Evolutionary conservation across 2,329 filamentous ascomycete genomes (phyloP).

Genomic region (Graphilbum fragrans): DNA sequence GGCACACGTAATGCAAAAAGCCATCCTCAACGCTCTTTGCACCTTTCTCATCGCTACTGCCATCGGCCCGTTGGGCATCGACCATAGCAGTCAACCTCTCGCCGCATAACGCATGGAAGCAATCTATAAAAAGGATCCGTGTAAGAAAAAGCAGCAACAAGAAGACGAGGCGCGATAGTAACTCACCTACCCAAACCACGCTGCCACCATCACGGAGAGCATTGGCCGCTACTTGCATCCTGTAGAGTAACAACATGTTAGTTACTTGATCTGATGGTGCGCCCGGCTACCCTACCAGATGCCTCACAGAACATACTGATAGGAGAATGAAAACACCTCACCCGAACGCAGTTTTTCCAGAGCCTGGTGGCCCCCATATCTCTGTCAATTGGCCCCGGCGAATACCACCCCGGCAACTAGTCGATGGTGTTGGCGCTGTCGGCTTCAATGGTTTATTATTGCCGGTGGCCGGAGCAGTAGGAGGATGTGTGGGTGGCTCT

Average conservation of each 20-base stretch:
- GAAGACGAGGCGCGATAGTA: not conserved
- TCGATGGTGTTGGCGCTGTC: not conserved
- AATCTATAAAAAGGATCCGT: constrained; percentile 22
- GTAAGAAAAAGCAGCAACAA: not conserved
- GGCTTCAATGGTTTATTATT: too few relatives aligned
- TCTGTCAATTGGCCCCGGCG: constrained; percentile 71
- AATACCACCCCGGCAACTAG: constrained; percentile 39
- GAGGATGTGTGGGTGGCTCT: too few relatives aligned
- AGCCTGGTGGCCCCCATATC: constrained; percentile 76
- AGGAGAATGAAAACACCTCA: constrained; percentile 27
- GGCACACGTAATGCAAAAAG: constrained; percentile 36
- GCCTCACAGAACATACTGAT: not conserved
- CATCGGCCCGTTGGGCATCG: constrained; percentile 8
- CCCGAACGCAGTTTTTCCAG: constrained; percentile 76
- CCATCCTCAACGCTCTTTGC: constrained; percentile 17
- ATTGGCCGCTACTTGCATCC: constrained; percentile 47
- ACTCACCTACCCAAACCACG: constrained; percentile 76
- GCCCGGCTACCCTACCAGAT: not conserved
- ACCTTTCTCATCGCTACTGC: constrained; percentile 2
- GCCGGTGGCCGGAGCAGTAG: too few relatives aligned
- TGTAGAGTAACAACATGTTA: constrained; percentile 1
- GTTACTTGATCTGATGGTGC: not conserved
- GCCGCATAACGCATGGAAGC: constrained; percentile 30
- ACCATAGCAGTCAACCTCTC: constrained; percentile 19
- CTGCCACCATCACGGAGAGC: constrained; percentile 46